phyloP scores from a whole-genome alignment of 306 rosid species.

The Castanea crenata region DNA sequence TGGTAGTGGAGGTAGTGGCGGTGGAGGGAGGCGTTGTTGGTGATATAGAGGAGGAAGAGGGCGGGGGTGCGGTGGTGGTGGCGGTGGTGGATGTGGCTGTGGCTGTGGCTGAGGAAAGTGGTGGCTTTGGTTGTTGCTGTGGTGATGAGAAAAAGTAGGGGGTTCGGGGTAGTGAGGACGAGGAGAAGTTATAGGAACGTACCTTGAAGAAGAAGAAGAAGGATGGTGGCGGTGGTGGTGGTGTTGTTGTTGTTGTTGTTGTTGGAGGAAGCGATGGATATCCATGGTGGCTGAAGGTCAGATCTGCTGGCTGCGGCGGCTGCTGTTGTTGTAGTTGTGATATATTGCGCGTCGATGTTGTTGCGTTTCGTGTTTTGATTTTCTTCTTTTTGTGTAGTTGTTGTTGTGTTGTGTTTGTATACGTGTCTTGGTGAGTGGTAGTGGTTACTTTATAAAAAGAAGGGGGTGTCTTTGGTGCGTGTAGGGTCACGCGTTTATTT shows the following conservation, averaged over 20 bases:
- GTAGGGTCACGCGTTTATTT: too few species aligned
- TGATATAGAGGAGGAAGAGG: slow-evolving; percentile 14
- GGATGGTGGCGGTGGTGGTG: neutral
- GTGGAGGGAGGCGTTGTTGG: slow-evolving; percentile 24
- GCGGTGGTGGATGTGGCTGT: neutral
- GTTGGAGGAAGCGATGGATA: slow-evolving; percentile 8
- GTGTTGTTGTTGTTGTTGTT: neutral
- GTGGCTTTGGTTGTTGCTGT: neutral
- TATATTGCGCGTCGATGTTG: too few species aligned
- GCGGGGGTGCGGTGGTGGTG: neutral
- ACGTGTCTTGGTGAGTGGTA: too few species aligned
- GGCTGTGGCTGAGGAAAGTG: neutral
- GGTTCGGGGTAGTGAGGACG: slow-evolving; percentile 17
- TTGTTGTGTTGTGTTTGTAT: too few species aligned
- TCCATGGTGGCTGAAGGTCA: slow-evolving; percentile 9
- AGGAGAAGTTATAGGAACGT: slow-evolving; percentile 7
- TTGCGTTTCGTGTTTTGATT: too few species aligned
- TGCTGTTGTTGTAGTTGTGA: neutral
- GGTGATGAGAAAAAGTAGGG: slow-evolving; percentile 10
- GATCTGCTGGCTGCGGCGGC: neutral
- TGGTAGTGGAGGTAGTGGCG: slow-evolving; percentile 15
- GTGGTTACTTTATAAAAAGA: too few species aligned
- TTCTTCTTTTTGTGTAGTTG: too few species aligned
- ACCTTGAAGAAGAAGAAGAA: slow-evolving; percentile 4
- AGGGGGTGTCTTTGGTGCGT: too few species aligned